Evolutionary conservation across 345 rosid genomes (phyloP).

Genomic region (Eucalyptus fibrosa): DNA sequence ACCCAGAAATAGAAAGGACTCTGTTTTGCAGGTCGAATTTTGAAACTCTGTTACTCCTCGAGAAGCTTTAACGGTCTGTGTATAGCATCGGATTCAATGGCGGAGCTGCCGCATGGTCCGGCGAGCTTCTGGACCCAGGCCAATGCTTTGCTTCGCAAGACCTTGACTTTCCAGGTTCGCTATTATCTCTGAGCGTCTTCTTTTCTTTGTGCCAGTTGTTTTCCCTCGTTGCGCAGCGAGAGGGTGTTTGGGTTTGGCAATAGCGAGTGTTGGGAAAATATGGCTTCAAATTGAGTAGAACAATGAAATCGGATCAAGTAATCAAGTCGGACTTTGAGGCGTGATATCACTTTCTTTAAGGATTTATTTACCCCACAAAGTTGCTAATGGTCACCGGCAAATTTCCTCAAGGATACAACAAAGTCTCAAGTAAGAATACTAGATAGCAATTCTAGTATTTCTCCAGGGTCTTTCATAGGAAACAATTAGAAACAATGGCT

Average conservation of each 20-base stretch:
- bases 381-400: no score
- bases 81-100: constrained; percentile 8
- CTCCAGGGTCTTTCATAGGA: no score
- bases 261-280: no score
- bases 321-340: no score
- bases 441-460: no score
- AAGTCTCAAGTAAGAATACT: no score
- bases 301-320: no score
- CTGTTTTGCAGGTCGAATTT: background rate
- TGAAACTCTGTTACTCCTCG: background rate
- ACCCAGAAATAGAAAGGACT: background rate
- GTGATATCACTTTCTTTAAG: no score
- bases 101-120: constrained; percentile 14
- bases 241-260: background rate
- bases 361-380: no score
- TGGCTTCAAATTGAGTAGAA: no score
- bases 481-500: no score
- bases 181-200: background rate
- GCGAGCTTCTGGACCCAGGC: constrained; percentile 60
- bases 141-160: constrained; percentile 75
- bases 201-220: background rate
- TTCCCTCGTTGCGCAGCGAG: background rate
- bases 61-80: background rate
- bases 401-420: no score
- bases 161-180: constrained; percentile 69